phyloP scores from a whole-genome alignment of 164 flowering plant species.

The Macadamia integrifolia region DNA sequence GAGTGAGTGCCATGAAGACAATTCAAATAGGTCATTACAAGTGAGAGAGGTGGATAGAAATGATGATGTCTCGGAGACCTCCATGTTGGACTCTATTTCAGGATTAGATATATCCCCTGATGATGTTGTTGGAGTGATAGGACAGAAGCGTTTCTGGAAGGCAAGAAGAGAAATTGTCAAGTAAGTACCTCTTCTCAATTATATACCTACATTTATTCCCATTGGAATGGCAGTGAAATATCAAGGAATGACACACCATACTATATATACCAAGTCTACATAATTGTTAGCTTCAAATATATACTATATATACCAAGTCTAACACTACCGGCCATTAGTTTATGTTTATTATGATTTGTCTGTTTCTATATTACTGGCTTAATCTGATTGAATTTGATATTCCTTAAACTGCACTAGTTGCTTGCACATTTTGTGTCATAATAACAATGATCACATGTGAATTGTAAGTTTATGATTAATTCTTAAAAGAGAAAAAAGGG shows the following conservation, averaged over 20 bases:
- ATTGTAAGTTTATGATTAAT: too few species aligned
- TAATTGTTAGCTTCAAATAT: not conserved
- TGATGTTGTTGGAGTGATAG: slow-evolving; percentile 63
- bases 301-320: not conserved
- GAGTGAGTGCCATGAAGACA: slow-evolving; percentile 16
- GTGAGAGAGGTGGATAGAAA: slow-evolving; percentile 23
- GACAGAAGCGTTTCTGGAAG: slow-evolving; percentile 77
- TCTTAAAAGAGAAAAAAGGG: too few species aligned
- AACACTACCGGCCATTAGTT: not conserved
- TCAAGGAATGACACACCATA: too few species aligned
- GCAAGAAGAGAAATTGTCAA: slow-evolving; percentile 65
- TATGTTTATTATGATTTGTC: not conserved
- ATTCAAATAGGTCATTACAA: slow-evolving; percentile 16
- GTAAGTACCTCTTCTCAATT: slow-evolving; percentile 39
- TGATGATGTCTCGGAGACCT: slow-evolving; percentile 52
- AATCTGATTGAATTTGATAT: not conserved
- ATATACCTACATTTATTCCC: not conserved
- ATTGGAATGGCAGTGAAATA: not conserved
- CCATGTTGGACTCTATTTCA: slow-evolving; percentile 44
- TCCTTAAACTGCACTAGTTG: too few species aligned
- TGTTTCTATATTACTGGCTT: not conserved
- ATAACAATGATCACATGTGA: too few species aligned
- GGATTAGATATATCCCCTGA: slow-evolving; percentile 53
- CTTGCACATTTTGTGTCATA: too few species aligned
- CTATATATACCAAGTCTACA: too few species aligned